Percentiles rank a stretch among this genome's conserved stretches.
Evolutionary conservation across 2,329 filamentous ascomycete species (phyloP).

Genomic region (Colletotrichum sp.): DNA sequence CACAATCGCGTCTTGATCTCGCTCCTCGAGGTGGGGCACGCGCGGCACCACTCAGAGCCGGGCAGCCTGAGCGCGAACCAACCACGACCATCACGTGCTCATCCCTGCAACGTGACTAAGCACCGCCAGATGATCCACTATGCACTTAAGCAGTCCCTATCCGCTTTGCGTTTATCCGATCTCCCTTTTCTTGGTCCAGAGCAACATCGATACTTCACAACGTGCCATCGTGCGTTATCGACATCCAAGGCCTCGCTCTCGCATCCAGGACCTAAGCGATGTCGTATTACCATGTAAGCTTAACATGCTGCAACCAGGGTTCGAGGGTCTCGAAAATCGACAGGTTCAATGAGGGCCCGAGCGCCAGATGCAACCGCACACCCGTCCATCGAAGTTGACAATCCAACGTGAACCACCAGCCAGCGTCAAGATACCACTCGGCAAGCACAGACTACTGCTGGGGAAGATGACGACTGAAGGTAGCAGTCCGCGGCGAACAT

Average conservation of each 20-base stretch:
- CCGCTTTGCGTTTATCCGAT: not conserved
- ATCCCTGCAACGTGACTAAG: not conserved
- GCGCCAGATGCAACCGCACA: not conserved
- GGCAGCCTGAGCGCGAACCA: slow-evolving; percentile 1
- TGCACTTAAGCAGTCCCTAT: not conserved
- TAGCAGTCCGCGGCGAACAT: not conserved
- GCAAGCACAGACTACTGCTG: not conserved
- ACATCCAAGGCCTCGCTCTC: not conserved
- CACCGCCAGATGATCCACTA: not conserved
- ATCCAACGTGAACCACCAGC: not conserved
- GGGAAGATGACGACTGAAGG: not conserved
- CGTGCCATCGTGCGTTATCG: not conserved
- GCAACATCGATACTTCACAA: not conserved
- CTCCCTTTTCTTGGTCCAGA: not conserved
- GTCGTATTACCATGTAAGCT: not conserved
- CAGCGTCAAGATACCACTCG: not conserved
- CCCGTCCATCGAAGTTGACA: not conserved
- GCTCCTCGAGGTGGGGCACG: not conserved
- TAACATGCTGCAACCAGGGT: not conserved
- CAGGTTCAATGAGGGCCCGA: not conserved
- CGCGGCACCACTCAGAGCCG: not conserved
- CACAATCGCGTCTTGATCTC: slow-evolving; percentile 2
- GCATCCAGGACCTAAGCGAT: not conserved
- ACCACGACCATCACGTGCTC: slow-evolving; percentile 1
- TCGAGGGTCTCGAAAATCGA: not conserved